These are phyloP conservation scores for Plasmodium sp. DNA, from an alignment of 169 alveolate species.

Conservation along the genomic window DNA sequence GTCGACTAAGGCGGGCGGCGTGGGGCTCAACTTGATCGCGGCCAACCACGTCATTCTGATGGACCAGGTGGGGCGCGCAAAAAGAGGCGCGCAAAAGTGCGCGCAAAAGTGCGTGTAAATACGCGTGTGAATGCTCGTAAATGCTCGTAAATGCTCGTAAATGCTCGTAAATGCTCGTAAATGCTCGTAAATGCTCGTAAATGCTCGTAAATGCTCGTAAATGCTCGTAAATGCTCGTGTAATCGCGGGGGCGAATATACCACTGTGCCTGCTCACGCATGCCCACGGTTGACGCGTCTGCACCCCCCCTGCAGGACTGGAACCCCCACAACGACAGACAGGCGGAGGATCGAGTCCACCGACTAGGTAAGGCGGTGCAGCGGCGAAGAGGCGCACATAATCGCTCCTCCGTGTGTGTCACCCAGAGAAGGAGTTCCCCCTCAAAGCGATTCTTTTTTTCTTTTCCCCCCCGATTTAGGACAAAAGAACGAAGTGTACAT, in stretches of 20 bases:
- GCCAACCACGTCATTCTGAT: constrained; percentile 98
- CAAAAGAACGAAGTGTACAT: constrained; percentile 93
- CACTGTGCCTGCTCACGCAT: neutral
- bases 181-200: too few species aligned
- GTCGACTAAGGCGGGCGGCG: constrained; percentile 99
- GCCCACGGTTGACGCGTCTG: neutral
- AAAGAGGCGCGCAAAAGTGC: neutral
- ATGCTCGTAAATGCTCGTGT: too few species aligned
- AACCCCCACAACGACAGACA: constrained; percentile 95
- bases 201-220: too few species aligned
- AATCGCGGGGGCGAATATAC: neutral
- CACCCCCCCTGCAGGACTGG: constrained; percentile 87
- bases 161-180: too few species aligned
- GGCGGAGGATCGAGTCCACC: constrained; percentile 95
- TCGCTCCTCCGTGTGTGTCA: neutral
- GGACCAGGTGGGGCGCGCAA: constrained; percentile 84
- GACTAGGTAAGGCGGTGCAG: constrained; percentile 83
- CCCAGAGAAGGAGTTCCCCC: neutral
- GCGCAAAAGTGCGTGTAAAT: too few species aligned
- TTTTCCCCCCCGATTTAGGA: constrained; percentile 50
- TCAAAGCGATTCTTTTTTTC: neutral
- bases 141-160: too few species aligned
- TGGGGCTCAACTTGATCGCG: constrained; percentile 97
- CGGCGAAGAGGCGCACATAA: neutral
- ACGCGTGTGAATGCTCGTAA: neutral